A percentile compares a stretch with the other conserved stretches of the same genome.
Evolutionary conservation across 371 early-diverging fungal genomes (phyloP).

Genomic region (Mortierella sp.): DNA sequence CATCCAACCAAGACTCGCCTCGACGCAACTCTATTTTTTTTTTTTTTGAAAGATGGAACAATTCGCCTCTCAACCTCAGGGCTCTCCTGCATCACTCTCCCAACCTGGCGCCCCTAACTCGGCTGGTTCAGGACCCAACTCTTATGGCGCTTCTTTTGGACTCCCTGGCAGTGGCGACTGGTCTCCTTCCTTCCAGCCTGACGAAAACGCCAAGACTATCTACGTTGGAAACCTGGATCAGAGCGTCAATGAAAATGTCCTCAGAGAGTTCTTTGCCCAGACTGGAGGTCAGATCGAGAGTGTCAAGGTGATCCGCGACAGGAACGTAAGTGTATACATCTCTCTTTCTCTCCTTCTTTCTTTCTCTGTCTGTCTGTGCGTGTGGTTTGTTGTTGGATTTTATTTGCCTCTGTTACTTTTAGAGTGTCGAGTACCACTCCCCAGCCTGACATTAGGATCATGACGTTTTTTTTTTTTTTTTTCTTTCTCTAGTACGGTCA

Average conservation of each 20-base stretch:
- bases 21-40: background rate
- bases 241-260: conserved; percentile 79
- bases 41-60: conserved; percentile 37
- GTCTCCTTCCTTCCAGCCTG: conserved; percentile 49
- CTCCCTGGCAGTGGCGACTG: background rate
- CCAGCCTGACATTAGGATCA: background rate
- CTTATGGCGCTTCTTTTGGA: background rate
- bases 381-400: background rate
- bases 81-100: conserved; percentile 18
- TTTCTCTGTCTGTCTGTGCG: background rate
- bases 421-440: no score
- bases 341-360: background rate
- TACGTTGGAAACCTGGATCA: conserved; percentile 93
- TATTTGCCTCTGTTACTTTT: conserved; percentile 4
- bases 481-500: conserved; percentile 42
- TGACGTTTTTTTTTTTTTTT: conserved; percentile 7
- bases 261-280: conserved; percentile 80
- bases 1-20: background rate
- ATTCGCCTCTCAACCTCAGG: conserved; percentile 28
- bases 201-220: conserved; percentile 70
- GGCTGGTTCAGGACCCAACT: background rate
- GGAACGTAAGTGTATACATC: conserved; percentile 67
- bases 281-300: conserved; percentile 72
- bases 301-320: conserved; percentile 85
- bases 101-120: conserved; percentile 17